Percentiles rank a stretch among this genome's conserved stretches.
Evolutionary conservation across 1,139 yeast genomes (phyloP).

Genomic region (Hanseniaspora gamundiae): DNA sequence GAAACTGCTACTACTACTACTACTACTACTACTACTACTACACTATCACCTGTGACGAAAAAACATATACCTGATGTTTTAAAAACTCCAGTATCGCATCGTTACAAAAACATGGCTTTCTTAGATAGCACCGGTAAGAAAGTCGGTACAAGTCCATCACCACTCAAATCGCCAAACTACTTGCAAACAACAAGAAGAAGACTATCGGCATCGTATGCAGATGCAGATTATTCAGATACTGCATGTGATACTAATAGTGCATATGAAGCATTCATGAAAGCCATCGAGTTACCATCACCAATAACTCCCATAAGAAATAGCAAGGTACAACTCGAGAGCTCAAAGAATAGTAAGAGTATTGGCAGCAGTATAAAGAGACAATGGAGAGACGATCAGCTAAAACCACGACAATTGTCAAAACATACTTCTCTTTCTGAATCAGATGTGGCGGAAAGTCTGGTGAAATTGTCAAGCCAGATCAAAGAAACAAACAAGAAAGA

Average conservation of each 20-base stretch:
- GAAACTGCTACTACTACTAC: too few relatives aligned
- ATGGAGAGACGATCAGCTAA: neutral
- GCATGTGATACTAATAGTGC: slow-evolving; percentile 21
- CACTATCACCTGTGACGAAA: too few relatives aligned
- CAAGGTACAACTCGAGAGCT: neutral
- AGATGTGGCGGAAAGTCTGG: slow-evolving; percentile 1
- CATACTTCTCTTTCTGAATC: neutral
- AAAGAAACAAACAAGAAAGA: neutral
- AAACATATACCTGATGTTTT: too few relatives aligned
- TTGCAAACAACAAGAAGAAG: neutral
- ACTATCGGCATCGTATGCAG: neutral
- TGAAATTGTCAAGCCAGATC: neutral
- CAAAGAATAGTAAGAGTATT: neutral
- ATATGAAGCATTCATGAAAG: slow-evolving; percentile 27
- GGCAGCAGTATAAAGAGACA: too few relatives aligned
- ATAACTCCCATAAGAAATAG: slow-evolving; percentile 12
- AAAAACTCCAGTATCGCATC: too few relatives aligned
- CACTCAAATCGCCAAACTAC: too few relatives aligned
- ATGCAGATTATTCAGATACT: slow-evolving; percentile 1
- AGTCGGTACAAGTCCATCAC: too few relatives aligned
- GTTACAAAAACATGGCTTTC: too few relatives aligned
- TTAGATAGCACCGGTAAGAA: too few relatives aligned
- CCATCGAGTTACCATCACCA: slow-evolving; percentile 27
- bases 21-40: too few relatives aligned
- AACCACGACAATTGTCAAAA: neutral